Base-by-base conservation (phyloP, 2,329 filamentous ascomycete genomes). In the Cladosporium sp. region DNA sequence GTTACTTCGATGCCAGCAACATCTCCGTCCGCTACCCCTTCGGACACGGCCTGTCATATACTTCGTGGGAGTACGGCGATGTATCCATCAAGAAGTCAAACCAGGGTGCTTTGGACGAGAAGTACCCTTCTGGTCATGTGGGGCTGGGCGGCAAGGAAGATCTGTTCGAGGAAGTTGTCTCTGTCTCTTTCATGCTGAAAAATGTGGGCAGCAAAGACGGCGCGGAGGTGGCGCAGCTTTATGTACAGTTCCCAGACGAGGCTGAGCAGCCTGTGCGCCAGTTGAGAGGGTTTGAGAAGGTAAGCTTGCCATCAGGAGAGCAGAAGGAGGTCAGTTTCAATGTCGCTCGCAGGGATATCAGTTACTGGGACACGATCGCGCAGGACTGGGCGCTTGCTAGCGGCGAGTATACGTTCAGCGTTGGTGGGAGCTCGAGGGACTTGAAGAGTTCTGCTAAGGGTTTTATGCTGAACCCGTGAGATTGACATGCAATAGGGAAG, bases 91-190 rank as follows among this genome's bases (percentile, higher is more conserved):
- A 6, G 2, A 38, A 47, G 25, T n/a, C 9, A 7, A 67, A 2
- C n/a, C 69, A 70, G 51, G 51, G 69, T 9, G 43, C 35, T 2
- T 19, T 32, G 35, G 8, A 11, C 7, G 27, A 20, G 4, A 47
- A 47, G 11, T 39, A 20, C 25, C 43, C 43, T 0, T 29, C 43
- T 1, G 50, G 43, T 11, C 19, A n/a, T 3, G 15, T 46, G 3
- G 18, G 35, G 8, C 40, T 38, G 2, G 49, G 49, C 18, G 49
- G 49, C 60, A 66, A 12, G 58, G 71, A 77, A n/a, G 40, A 77
- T 1, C 75, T 91, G 0, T 92, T 82, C 74, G 78, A 86, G 33
- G 66, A 74, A 0, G 73, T 83, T 0, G 84, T 78, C 55, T 67
- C 68, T 15, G 69, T 86, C 11, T 70, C 73, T 2, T 77, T 80